Evolutionary conservation across 371 early-diverging fungal genomes (phyloP).

Genomic region (Rhizomucor miehei): DNA sequence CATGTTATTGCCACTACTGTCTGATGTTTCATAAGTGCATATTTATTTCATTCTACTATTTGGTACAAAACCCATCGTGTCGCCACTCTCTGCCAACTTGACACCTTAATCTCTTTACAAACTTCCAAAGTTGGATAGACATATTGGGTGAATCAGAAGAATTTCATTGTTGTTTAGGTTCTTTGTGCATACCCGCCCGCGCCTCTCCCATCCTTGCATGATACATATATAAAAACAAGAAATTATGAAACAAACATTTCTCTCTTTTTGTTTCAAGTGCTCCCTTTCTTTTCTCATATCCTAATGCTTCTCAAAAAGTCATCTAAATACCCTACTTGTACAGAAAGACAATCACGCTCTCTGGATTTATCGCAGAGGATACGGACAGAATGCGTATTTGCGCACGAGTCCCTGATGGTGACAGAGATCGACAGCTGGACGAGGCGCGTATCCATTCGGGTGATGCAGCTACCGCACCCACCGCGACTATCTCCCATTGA

Average conservation of each 20-base stretch:
- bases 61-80: too few species aligned
- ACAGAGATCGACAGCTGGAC: constrained; percentile 12
- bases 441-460: constrained; percentile 9
- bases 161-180: neutral
- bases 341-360: neutral
- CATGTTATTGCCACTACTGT: too few species aligned
- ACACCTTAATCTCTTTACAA: too few species aligned
- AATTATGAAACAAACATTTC: neutral
- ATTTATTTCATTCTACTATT: too few species aligned
- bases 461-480: constrained; percentile 7
- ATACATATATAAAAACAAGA: neutral
- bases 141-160: too few species aligned
- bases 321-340: constrained; percentile 11
- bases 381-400: constrained; percentile 12
- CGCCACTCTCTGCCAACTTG: too few species aligned
- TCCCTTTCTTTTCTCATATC: too few species aligned
- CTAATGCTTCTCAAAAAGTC: constrained; percentile 6
- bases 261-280: constrained; percentile 3
- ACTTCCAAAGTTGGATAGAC: too few species aligned
- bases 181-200: neutral
- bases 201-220: neutral
- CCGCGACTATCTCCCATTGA: constrained; percentile 5
- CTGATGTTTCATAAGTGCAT: too few species aligned
- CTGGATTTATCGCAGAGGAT: neutral
- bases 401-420: constrained; percentile 13